These are phyloP conservation scores for Arthrobotrys sinensis DNA, from an alignment of 2,329 filamentous ascomycete genomes.

Conservation along the genomic window DNA sequence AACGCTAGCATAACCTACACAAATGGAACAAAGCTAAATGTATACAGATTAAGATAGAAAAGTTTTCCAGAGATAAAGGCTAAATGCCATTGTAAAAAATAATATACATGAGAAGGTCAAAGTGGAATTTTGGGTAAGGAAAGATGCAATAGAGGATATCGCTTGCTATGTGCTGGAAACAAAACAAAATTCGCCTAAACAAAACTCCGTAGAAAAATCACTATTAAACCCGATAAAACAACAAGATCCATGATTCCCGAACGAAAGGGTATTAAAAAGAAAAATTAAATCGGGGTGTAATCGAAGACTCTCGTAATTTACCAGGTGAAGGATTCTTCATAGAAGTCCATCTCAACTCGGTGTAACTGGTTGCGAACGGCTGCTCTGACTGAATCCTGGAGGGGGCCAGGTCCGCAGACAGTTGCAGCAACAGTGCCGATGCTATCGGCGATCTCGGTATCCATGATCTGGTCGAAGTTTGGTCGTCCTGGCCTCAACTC, in stretches of 20 bases:
- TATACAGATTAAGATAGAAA: slow-evolving; percentile 26
- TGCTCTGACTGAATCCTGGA: slow-evolving; percentile 81
- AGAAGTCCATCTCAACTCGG: slow-evolving; percentile 79
- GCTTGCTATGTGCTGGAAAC: slow-evolving; percentile 36
- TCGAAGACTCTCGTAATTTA: slow-evolving; percentile 65
- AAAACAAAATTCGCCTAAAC: slow-evolving; percentile 40
- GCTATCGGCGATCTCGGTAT: slow-evolving; percentile 85
- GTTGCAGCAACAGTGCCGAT: slow-evolving; percentile 91
- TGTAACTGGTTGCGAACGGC: slow-evolving; percentile 78
- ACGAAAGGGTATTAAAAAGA: slow-evolving; percentile 33
- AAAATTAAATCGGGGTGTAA: slow-evolving; percentile 21
- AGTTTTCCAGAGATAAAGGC: slow-evolving; percentile 31
- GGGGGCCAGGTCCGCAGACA: slow-evolving; percentile 81
- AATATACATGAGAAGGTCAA: slow-evolving; percentile 48
- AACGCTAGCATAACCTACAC: slow-evolving; percentile 30
- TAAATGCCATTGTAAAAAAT: slow-evolving; percentile 43
- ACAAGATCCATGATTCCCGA: slow-evolving; percentile 44
- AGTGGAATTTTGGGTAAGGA: slow-evolving; percentile 17
- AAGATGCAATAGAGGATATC: slow-evolving; percentile 31
- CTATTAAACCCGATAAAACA: slow-evolving; percentile 43
- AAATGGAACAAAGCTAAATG: slow-evolving; percentile 25
- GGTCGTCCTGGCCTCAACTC: slow-evolving; percentile 94
- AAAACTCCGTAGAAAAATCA: slow-evolving; percentile 46
- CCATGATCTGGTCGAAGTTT: slow-evolving; percentile 83
- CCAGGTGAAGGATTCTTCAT: slow-evolving; percentile 83